Evolutionary conservation across 495 filamentous ascomycete genomes (phyloP), one percentile per base, ranked within the genome.

Genomic region (Lophiostoma macrostomum): DNA sequence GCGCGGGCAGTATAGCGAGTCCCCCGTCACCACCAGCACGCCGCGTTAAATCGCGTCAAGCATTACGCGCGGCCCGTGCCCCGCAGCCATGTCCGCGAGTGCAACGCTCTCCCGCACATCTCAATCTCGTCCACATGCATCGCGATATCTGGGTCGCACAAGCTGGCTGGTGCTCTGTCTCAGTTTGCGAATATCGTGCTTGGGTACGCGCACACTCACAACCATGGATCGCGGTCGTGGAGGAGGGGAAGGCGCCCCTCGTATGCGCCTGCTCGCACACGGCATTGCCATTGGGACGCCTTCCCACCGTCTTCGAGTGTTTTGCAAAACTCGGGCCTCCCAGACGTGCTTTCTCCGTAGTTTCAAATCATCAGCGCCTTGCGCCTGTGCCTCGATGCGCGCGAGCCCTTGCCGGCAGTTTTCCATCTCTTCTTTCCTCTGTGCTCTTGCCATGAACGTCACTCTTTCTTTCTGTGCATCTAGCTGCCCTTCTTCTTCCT

Each of bases 301-400:
- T n/a, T n/a, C n/a, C n/a, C n/a, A n/a, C n/a, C n/a, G n/a, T n/a
- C n/a, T n/a, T n/a, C n/a, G n/a, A n/a, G n/a, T n/a, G n/a, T n/a
- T n/a, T n/a, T n/a, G n/a, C n/a, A n/a, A n/a, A n/a, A n/a, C n/a
- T n/a, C n/a, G n/a, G n/a, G 29, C 36, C 16, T 30, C 16, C 44
- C 19, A 13, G 6, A 25, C 29, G 29, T 31, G 27, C 36, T 30
- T 4, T 6, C 31, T 36, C 30, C 18, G 6, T 11, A 16, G 18
- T 7, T 18, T 22, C 16, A 35, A n/a, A 10, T 36, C 4, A 14
- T 12, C 45, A 25, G 13, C 16, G 45, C 53, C 53, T 50, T 57
- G 53, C 53, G 53, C 53, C 28, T 57, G 38, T 57, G 31, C 43
- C 29, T 22, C 37, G 34, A 43, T 36, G 29, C 37, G 42, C 50